Evolutionary conservation across 2,329 filamentous ascomycete genomes (phyloP), one percentile per base, ranked within the genome.

Genomic region (Claviceps pazoutovae): DNA sequence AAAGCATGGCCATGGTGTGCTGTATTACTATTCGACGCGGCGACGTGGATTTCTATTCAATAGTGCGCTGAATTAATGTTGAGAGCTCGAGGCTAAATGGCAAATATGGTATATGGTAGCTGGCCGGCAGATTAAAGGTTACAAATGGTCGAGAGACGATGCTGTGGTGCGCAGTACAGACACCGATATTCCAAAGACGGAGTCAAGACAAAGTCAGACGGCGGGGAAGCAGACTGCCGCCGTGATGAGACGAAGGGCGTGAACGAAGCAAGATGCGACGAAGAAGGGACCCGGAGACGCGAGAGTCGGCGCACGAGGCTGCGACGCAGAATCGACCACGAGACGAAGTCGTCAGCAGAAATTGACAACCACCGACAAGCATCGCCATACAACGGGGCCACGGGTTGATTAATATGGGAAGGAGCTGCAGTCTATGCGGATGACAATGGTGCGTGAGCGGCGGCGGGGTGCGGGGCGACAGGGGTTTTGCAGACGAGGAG

Each of bases 1-100:
- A 86, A 62, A 90, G 71, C 80, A 89, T 86, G 61, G 86, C 82
- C 86, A 89, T 61, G 46, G 37, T 51, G 47, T 39, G 13, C 37
- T 88, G 30, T 34, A 23, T 13, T 13, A n/a, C 46, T 19, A 50
- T 45, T 2, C 16, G 30, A 11, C 30, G 30, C 11, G 30, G 34
- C 8, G 16, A 26, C 17, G n/a, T 36, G 11, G 4, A 21, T 4
- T 42, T 49, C n/a, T 14, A 17, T 19, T 19, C 36, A 23, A 16
- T n/a, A 11, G 37, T 36, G n/a, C 21, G 8, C 41, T 41, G 6
- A 17, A n/a, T 19, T 36, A 21, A 5, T 37, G 39, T 1, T 43
- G 39, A 36, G 38, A n/a, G n/a, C 21, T 47, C 46, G 36, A 13
- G 46, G 14, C 3, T 37, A 5, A 19, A 43, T 34, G 30, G 11